phyloP scores from a whole-genome alignment of 1,284 basidiomycete species.

The Moniliophthora roreri region DNA sequence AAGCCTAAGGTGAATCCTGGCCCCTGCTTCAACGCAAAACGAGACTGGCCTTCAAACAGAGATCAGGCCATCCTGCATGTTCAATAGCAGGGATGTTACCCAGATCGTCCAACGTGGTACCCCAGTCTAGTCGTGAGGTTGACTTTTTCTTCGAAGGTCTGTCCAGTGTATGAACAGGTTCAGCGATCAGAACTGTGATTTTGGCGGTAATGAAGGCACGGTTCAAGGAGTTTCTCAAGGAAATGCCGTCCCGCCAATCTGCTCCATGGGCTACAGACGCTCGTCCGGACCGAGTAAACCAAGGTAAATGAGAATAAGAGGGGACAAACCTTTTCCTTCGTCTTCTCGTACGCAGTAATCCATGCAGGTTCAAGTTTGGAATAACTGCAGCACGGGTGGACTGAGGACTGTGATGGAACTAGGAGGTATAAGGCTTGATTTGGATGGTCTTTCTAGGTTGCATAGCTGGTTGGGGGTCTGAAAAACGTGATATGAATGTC shows the following conservation, averaged over 20 bases:
- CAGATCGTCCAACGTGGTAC: conserved; percentile 60
- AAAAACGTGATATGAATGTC: too few relatives aligned
- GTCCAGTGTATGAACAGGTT: conserved; percentile 18
- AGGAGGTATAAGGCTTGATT: conserved; percentile 3
- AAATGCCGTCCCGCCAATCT: too few relatives aligned
- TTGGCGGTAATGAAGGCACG: not conserved
- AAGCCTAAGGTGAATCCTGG: conserved; percentile 25
- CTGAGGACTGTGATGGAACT: conserved; percentile 5
- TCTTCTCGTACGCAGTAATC: conserved; percentile 10
- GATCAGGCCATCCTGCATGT: conserved; percentile 33
- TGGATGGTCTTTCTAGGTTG: not conserved
- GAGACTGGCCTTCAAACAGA: conserved; percentile 41
- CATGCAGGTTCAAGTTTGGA: conserved; percentile 15
- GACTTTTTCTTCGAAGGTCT: conserved; percentile 51
- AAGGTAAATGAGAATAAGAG: too few relatives aligned
- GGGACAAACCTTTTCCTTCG: conserved; percentile 12
- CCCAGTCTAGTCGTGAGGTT: conserved; percentile 55
- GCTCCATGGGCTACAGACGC: not conserved
- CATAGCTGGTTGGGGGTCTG: too few relatives aligned
- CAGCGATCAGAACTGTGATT: too few relatives aligned
- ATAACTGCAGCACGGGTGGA: conserved; percentile 15
- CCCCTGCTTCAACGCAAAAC: not conserved
- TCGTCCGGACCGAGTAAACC: conserved; percentile 10
- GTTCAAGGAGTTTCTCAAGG: not conserved
- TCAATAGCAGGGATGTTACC: conserved; percentile 12